A percentile compares a stretch with the other conserved stretches of the same genome.
Conservation (phyloP, 2,329 filamentous ascomycete species). For the Geoglossum cookeanum region DNA sequence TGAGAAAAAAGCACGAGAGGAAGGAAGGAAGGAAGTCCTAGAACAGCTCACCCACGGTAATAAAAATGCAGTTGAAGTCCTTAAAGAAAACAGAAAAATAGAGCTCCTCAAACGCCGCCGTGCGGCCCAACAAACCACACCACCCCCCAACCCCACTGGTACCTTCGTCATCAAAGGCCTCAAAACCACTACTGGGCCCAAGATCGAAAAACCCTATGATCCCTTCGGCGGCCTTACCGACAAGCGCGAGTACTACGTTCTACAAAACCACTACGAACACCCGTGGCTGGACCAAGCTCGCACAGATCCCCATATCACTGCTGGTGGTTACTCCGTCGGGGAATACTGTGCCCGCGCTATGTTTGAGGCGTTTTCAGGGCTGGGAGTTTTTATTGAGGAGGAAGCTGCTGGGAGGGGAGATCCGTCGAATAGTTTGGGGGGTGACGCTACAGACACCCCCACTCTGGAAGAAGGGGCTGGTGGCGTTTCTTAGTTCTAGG, state of each 20-base stretch:
- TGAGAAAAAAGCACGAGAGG: conserved; percentile 43
- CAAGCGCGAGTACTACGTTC: conserved; percentile 44
- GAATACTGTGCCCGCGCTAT: conserved; percentile 70
- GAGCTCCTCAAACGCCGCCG: conserved; percentile 22
- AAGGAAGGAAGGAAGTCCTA: conserved; percentile 49
- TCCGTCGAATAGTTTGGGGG: not conserved
- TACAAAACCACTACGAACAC: conserved; percentile 55
- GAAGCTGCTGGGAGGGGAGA: conserved; percentile 27
- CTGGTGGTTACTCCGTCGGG: conserved; percentile 64
- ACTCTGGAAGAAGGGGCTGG: not conserved
- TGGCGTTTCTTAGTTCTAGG: not conserved
- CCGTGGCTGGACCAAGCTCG: conserved; percentile 50
- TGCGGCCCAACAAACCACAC: conserved; percentile 5
- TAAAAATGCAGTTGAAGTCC: conserved; percentile 37
- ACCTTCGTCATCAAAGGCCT: conserved; percentile 56
- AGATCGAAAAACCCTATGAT: conserved; percentile 62
- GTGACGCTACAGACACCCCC: not conserved
- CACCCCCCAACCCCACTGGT: conserved; percentile 13
- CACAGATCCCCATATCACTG: conserved; percentile 44
- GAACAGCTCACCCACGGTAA: conserved; percentile 42
- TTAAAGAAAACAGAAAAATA: conserved; percentile 35
- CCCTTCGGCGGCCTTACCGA: conserved; percentile 64
- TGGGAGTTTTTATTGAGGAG: conserved; percentile 74
- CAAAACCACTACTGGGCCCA: conserved; percentile 41
- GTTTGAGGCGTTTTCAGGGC: conserved; percentile 74